A percentile compares a stretch with the other conserved stretches of the same genome.
Conservation (phyloP, 345 rosid genomes). For the Dipteronia sinensis region DNA sequence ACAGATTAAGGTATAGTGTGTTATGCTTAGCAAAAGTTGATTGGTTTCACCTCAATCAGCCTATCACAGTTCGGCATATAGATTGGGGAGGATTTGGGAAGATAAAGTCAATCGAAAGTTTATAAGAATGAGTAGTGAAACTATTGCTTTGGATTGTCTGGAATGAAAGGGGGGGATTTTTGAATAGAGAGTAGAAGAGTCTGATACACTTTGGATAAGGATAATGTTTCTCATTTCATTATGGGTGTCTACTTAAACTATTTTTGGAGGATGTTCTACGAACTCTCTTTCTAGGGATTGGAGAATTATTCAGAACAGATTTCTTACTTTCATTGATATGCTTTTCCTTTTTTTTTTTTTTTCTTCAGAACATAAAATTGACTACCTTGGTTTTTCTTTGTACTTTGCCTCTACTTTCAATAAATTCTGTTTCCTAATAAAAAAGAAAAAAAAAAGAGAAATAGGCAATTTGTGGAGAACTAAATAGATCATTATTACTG, state of each 20-base stretch:
- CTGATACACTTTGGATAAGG: no score
- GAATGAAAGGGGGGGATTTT: not conserved
- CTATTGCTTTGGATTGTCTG: not conserved
- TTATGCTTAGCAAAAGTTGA: not conserved
- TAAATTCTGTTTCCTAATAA: not conserved
- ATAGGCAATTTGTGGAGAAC: not conserved
- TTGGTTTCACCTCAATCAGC: not conserved
- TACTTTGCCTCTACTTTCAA: not conserved
- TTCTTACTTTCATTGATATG: no score
- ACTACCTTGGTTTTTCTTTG: not conserved
- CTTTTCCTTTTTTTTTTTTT: no score
- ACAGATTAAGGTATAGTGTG: not conserved
- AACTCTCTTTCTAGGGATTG: no score
- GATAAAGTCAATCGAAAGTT: not conserved
- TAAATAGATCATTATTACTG: not conserved
- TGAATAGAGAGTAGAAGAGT: not conserved
- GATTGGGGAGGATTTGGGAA: not conserved
- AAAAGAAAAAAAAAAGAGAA: not conserved
- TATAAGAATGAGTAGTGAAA: not conserved
- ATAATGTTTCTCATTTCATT: no score
- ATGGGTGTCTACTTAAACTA: no score
- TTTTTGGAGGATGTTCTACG: no score
- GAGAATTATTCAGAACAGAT: no score
- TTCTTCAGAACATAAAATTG: no score
- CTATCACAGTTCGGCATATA: not conserved